Evolutionary conservation across 371 early-diverging fungal species (phyloP), one percentile per base, ranked within the genome.

Genomic region (Rhizomucor miehei): DNA sequence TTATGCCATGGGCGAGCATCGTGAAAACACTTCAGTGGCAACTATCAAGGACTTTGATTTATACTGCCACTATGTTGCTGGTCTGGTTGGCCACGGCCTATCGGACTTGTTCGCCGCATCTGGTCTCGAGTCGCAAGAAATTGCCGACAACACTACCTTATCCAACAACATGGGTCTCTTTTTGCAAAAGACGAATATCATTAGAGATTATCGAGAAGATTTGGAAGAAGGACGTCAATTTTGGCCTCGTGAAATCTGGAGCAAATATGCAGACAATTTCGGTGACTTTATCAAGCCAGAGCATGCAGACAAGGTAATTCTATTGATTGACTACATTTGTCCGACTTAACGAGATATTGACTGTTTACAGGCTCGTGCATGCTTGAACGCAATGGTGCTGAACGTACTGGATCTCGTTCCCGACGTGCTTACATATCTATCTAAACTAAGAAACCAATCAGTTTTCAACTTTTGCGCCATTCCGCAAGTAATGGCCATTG

Each of bases 1-100:
- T 81, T 93, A 82, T 77, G 87, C 75, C 49, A 76, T 68, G 21
- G 82, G 77, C 48, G 86, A 69, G 39, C 74, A 80, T 29, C 78
- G 80, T 46, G 79, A 73, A 29, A 84, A 82, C 54, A 86, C 83
- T 17, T 71, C 86, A 21, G 89, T 97, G 14, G 80, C 82, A 6
- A 89, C 90, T 8, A 70, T 84, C 21, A 83, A 75, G 9, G 95
- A 97, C 71, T 98, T 90, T 77, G 87, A 98, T 71, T 84, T 90
- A 48, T 98, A 98, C 80, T 95, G 95, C 60, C 92, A 97, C 69
- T 97, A 96, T 71, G 98, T 95, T 21, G 98, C 98, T 35, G 98
- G 98, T 36, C 83, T 98, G 24, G 97, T 97, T 25, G 98, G 98
- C 1, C 77, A 89, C 60, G 98, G 97, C 35, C 77, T 98, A 51